phyloP scores from a whole-genome alignment of 352 stramenopile genomes.

The Phytophthora tubulina region DNA sequence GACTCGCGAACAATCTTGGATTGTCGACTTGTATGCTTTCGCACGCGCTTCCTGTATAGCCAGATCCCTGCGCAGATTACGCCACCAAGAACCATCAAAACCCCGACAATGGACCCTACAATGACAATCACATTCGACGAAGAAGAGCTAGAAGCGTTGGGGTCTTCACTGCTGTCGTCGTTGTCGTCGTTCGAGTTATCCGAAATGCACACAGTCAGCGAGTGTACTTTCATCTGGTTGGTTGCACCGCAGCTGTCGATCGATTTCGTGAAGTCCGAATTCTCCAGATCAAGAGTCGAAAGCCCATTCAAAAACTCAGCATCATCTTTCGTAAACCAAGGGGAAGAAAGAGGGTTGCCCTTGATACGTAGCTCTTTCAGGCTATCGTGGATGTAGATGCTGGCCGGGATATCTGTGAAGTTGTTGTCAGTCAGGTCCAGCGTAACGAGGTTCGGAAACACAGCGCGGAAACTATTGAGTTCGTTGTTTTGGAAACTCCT shows the following conservation, averaged over 20 bases:
- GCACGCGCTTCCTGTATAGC: conserved; percentile 29
- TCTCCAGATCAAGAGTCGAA: conserved; percentile 46
- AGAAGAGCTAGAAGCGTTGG: conserved; percentile 2
- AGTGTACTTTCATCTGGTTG: conserved; percentile 39
- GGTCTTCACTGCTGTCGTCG: conserved; percentile 16
- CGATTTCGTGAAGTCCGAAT: conserved; percentile 43
- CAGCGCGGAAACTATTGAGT: conserved; percentile 56
- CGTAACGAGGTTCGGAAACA: conserved; percentile 62
- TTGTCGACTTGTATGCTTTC: conserved; percentile 1
- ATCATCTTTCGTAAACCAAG: conserved; percentile 56
- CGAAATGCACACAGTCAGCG: conserved; percentile 41
- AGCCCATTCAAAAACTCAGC: conserved; percentile 38
- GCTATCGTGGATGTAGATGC: conserved; percentile 58
- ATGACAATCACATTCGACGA: conserved; percentile 28
- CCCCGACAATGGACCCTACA: conserved; percentile 52
- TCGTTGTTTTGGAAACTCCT: conserved; percentile 67
- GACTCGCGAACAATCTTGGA: conserved; percentile 39
- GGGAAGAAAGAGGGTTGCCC: conserved; percentile 49
- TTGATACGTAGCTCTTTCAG: conserved; percentile 57
- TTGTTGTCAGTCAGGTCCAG: conserved; percentile 69
- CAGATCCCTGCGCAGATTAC: conserved; percentile 33
- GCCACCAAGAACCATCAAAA: conserved; percentile 40
- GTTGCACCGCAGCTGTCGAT: conserved; percentile 34
- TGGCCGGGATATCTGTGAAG: conserved; percentile 54
- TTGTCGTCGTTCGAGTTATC: conserved; percentile 29